Evolutionary conservation across 306 rosid genomes (phyloP), one percentile per base, ranked within the genome.

Genomic region (Prunus armeniaca): DNA sequence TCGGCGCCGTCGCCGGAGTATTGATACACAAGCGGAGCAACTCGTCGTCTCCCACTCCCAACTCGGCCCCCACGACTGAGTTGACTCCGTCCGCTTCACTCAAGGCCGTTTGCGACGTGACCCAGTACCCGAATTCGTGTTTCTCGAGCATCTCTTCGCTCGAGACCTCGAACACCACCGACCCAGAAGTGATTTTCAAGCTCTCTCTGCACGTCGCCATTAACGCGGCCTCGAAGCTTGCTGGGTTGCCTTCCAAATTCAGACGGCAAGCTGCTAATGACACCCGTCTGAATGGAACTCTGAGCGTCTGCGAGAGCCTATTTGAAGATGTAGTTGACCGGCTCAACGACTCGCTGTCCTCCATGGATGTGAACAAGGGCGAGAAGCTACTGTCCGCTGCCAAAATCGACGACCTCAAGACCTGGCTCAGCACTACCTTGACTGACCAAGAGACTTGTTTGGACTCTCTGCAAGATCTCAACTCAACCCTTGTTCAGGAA

Each of bases 371-470:
- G 41, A 72, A 75, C 1, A 4, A 67, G 24, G 79, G 65, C 3
- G 84, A 73, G 0, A 81, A 69, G 50, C n/a, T 84, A 1, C 22
- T 86, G 0, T 74, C 97, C 5, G 45, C 84, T 27, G 54, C 82
- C 46, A 80, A 41, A 52, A 78, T 92, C 66, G 12, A 47, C 5
- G 90, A 92, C 65, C 27, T 92, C 0, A 77, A 69, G 76, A 90
- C 97, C 2, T 90, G 97, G 98, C 79, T 95, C 55, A 95, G 89
- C 84, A 78, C 97, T 28, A 61, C 95, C 6, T 65, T 95, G 20
- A 90, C 98, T 3, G 84, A 95, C 61, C 95, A 85, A 32, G 95
- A 90, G n/a, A 90, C 98, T 17, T 95, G 98, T 55, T 56, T 95
- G 11, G 98, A 95, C 67, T 79, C 91, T 1, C 73, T 95, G 8